Conservation (phyloP, 257 asterid species). For the Solanum appendiculatum region DNA sequence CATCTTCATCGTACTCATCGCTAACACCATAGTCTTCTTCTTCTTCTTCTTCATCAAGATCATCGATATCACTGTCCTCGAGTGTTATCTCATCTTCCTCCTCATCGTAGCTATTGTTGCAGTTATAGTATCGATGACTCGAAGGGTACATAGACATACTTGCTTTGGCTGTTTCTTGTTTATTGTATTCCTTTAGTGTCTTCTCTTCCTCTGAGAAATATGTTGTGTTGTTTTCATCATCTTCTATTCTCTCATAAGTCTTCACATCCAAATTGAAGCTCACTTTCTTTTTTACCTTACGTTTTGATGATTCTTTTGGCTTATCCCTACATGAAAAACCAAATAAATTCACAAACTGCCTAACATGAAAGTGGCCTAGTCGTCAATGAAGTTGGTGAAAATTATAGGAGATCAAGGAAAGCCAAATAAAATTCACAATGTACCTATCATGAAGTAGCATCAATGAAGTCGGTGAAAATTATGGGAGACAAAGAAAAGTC, state of each 20-base stretch:
- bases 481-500: no score
- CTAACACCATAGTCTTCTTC: conserved; percentile 20
- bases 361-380: background rate
- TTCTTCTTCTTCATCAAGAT: conserved; percentile 16
- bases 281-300: conserved; percentile 57
- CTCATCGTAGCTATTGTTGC: conserved; percentile 26
- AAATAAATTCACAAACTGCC: background rate
- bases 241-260: conserved; percentile 50
- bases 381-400: background rate
- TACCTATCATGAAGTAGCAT: background rate
- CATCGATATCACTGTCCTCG: conserved; percentile 31
- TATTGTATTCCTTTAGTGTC: conserved; percentile 25
- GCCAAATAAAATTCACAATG: background rate
- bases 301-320: conserved; percentile 24
- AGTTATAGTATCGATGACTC: conserved; percentile 52
- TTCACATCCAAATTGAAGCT: conserved; percentile 57
- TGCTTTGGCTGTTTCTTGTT: conserved; percentile 13
- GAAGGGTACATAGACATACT: conserved; percentile 16
- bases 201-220: conserved; percentile 28
- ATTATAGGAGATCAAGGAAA: background rate
- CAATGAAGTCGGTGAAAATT: no score
- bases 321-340: conserved; percentile 25
- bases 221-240: conserved; percentile 19
- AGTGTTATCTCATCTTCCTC: conserved; percentile 34
- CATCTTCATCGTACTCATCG: conserved; percentile 18